A percentile compares a stretch with the other conserved stretches of the same genome.
Evolutionary conservation across 2,329 filamentous ascomycete genomes (phyloP).

Genomic region (Aureobasidium sp.): DNA sequence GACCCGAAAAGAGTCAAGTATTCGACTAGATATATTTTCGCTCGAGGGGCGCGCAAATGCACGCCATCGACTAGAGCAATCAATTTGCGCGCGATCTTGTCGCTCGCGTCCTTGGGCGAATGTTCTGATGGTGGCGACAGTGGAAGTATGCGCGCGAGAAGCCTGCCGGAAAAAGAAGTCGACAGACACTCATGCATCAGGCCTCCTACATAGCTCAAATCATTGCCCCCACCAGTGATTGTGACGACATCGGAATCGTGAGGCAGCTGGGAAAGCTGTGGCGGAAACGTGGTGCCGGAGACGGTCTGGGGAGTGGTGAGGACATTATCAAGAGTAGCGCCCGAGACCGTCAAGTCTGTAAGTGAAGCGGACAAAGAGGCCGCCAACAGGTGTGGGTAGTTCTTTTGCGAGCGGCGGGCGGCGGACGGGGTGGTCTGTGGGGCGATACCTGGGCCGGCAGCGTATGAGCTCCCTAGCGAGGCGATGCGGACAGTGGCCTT

Average conservation of each 20-base stretch:
- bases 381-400: slow-evolving; percentile 42
- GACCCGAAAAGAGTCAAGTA: slow-evolving; percentile 6
- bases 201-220: slow-evolving; percentile 42
- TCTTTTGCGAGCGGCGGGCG: slow-evolving; percentile 37
- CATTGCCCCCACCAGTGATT: slow-evolving; percentile 44
- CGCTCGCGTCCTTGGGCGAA: no score
- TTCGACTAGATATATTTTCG: slow-evolving; percentile 2
- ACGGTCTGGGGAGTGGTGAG: slow-evolving; percentile 37
- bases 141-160: background rate
- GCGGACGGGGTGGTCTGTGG: slow-evolving; percentile 36
- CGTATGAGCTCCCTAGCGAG: slow-evolving; percentile 27
- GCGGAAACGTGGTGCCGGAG: slow-evolving; percentile 33
- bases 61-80: slow-evolving; percentile 1
- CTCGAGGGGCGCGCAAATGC: background rate
- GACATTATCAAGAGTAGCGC: slow-evolving; percentile 44
- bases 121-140: no score
- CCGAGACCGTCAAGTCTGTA: slow-evolving; percentile 35
- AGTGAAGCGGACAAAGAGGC: slow-evolving; percentile 32
- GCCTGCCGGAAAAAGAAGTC: background rate
- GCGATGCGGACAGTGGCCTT: background rate
- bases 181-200: slow-evolving; percentile 34
- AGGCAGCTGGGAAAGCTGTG: slow-evolving; percentile 41
- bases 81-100: background rate
- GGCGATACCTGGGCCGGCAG: slow-evolving; percentile 37
- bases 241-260: slow-evolving; percentile 39